A percentile compares a stretch with the other conserved stretches of the same genome.
Conservation (phyloP, 208 protist species). For the Trypanosomatidae sp. region DNA sequence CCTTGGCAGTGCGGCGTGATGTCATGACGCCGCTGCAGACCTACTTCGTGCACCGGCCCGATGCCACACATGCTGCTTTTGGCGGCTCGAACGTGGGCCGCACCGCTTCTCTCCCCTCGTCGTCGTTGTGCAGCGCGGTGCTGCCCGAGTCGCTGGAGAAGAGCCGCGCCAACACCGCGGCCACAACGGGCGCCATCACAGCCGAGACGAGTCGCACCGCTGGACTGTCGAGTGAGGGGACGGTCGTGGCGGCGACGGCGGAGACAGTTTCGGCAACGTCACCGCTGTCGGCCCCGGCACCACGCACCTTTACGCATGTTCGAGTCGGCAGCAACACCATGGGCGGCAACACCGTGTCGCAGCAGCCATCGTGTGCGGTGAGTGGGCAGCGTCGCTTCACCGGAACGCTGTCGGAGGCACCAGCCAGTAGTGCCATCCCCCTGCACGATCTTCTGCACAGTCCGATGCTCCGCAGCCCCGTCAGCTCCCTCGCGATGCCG, state of each 20-base stretch:
- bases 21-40: constrained; percentile 53
- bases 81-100: too few relatives aligned
- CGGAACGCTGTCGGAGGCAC: not conserved
- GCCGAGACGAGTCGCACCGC: constrained; percentile 12
- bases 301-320: constrained; percentile 14
- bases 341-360: too few relatives aligned
- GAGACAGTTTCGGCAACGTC: constrained; percentile 5
- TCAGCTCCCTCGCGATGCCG: constrained; percentile 12
- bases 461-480: constrained; percentile 2
- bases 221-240: constrained; percentile 12
- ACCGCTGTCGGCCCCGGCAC: not conserved
- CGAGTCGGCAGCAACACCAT: constrained; percentile 8
- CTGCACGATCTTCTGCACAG: not conserved
- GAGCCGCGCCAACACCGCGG: not conserved
- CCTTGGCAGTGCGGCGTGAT: constrained; percentile 46
- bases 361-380: not conserved
- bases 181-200: not conserved
- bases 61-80: too few relatives aligned
- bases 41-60: constrained; percentile 36
- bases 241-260: not conserved
- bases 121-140: too few relatives aligned
- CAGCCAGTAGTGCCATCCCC: not conserved
- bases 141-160: not conserved
- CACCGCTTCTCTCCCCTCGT: too few relatives aligned
- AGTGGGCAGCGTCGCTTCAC: not conserved